Evolutionary conservation across 441 rosid genomes (phyloP), one percentile per base, ranked within the genome.

Genomic region (Pelargonium australe): DNA sequence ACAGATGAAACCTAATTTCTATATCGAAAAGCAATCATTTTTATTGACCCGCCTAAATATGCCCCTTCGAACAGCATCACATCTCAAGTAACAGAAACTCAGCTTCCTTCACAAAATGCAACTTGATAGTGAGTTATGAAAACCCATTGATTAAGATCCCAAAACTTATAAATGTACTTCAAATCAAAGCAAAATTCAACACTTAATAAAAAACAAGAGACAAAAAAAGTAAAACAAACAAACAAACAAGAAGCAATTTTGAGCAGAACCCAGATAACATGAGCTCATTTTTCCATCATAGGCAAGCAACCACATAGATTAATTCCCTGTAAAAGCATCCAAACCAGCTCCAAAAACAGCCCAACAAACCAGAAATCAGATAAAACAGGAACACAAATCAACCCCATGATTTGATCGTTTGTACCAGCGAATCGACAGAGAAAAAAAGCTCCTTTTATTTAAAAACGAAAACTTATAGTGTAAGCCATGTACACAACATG

Each of bases 251-350:
- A 25, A 14, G 14, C 57, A 64, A 64, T n/a, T 63, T 58, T 37
- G 5, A 71, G 28, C 55, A 63, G 68, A 64, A 51, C 57, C 73
- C 72, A 51, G 14, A 58, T 7, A 25, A 5, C 25, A 53, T 43
- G 72, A 64, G 69, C 47, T 25, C 64, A 71, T 70, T 72, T 31
- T 63, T 37, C 68, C 64, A 63, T 68, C 74, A 10, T 7, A 73
- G 10, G 45, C 14, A n/a, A 61, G 62, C 25, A 64, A 25, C 51
- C 66, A 72, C 16, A 31, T 40, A 57, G 51, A 67, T 43, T n/a
- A 76, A 23, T 20, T 20, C 23, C 23, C 23, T 20, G 23, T 20
- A 20, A 20, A 20, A 20, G 23, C 23, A 20, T 20, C 23, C 23
- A 20, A 20, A 17, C 16, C 49, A 44, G 12, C 34, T 9, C 51